Conservation (phyloP, 805 yeast species). For the Pichia occidentalis region DNA sequence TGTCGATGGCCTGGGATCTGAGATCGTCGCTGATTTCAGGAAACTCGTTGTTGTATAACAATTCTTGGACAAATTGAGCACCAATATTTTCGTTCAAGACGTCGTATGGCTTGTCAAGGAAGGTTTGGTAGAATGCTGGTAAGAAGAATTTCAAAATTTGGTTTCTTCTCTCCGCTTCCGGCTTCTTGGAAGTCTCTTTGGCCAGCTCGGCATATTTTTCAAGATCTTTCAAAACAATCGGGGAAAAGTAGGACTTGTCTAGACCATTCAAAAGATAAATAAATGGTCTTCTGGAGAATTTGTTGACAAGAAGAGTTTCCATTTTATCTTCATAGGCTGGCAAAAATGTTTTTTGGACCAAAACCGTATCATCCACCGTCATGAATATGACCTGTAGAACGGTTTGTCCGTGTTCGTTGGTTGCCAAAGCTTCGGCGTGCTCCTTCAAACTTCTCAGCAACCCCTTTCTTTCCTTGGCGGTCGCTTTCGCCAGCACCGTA, state of each 20-base stretch:
- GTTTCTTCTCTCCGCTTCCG: conserved; percentile 62
- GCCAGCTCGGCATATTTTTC: conserved; percentile 54
- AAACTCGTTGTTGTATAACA: conserved; percentile 44
- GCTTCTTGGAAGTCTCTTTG: conserved; percentile 75
- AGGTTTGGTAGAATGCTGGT: conserved; percentile 54
- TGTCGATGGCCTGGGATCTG: conserved; percentile 44
- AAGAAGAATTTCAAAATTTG: conserved; percentile 63
- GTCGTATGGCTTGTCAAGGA: conserved; percentile 44
- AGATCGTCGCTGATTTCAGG: conserved; percentile 28
- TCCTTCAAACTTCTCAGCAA: conserved; percentile 66
- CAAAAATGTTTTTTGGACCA: conserved; percentile 65
- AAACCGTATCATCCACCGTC: conserved; percentile 91
- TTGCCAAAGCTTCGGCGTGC: conserved; percentile 69
- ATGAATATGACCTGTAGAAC: conserved; percentile 74
- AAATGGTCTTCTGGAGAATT: conserved; percentile 84
- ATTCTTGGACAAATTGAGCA: conserved; percentile 75
- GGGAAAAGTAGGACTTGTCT: conserved; percentile 77
- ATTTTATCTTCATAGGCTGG: conserved; percentile 49
- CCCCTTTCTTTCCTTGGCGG: conserved; percentile 85
- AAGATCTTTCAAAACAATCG: conserved; percentile 54
- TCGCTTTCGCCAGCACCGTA: conserved; percentile 69
- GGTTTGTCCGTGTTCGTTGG: conserved; percentile 79
- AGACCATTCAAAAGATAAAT: conserved; percentile 72
- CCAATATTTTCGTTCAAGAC: conserved; percentile 69
- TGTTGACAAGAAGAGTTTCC: conserved; percentile 54